phyloP scores from a whole-genome alignment of 2,329 filamentous ascomycete species.

The Fusarium udum region DNA sequence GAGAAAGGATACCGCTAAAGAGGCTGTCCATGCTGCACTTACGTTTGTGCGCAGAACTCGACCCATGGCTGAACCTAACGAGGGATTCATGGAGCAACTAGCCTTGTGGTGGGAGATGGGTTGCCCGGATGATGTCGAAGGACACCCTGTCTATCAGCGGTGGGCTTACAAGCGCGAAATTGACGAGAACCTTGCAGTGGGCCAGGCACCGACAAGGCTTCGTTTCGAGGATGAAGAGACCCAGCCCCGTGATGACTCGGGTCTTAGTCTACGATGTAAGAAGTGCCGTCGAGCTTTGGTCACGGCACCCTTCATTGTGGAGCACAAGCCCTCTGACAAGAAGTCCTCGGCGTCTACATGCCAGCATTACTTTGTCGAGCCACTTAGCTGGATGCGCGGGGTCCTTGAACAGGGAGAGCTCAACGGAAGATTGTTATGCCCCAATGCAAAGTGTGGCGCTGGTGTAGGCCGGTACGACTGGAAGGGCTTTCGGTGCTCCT shows the following conservation, averaged over 20 bases:
- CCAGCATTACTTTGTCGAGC: conserved; percentile 90
- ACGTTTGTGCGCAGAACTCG: conserved; percentile 74
- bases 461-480: conserved; percentile 94
- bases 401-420: conserved; percentile 83
- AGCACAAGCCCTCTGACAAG: conserved; percentile 60
- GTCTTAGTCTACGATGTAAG: conserved; percentile 75
- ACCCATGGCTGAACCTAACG: conserved; percentile 86
- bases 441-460: conserved; percentile 78
- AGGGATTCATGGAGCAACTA: conserved; percentile 90
- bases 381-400: conserved; percentile 92
- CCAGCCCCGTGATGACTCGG: conserved; percentile 47
- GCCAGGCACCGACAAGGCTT: conserved; percentile 82
- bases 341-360: conserved; percentile 57
- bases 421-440: conserved; percentile 86
- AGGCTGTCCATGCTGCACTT: conserved; percentile 70
- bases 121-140: conserved; percentile 72
- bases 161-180: conserved; percentile 67
- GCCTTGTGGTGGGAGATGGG: conserved; percentile 88
- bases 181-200: conserved; percentile 70
- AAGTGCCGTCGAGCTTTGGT: conserved; percentile 80
- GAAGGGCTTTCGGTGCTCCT: conserved; percentile 94
- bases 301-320: conserved; percentile 69
- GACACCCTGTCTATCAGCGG: conserved; percentile 81
- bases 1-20: conserved; percentile 50
- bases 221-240: conserved; percentile 81